A percentile compares a stretch with the other conserved stretches of the same genome.
Conservation (phyloP, 352 stramenopile species). For the Globisporangium nunn region DNA sequence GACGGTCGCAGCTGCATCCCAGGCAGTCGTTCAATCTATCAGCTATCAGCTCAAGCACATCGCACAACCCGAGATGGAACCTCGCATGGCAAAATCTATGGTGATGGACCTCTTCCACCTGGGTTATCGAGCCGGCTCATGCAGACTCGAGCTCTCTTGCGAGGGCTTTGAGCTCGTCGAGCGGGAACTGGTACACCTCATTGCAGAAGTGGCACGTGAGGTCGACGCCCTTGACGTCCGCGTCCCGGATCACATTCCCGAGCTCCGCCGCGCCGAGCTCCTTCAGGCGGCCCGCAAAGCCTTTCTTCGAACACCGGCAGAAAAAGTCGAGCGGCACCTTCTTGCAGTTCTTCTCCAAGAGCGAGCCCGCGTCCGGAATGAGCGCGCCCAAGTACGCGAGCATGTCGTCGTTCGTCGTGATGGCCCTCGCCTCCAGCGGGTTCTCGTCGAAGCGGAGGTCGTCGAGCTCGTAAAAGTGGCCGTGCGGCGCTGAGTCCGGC, state of each 20-base stretch:
- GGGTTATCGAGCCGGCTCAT: too few relatives aligned
- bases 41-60: too few relatives aligned
- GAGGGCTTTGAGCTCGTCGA: slow-evolving; percentile 32
- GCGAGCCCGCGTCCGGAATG: slow-evolving; percentile 49
- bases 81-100: too few relatives aligned
- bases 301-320: slow-evolving; percentile 76
- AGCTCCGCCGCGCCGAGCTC: slow-evolving; percentile 47
- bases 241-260: slow-evolving; percentile 38
- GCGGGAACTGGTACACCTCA: slow-evolving; percentile 60
- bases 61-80: too few relatives aligned
- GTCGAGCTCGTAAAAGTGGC: slow-evolving; percentile 53
- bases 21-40: too few relatives aligned
- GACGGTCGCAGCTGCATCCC: too few relatives aligned
- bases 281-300: slow-evolving; percentile 43
- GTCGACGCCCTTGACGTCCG: slow-evolving; percentile 45
- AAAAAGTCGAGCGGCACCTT: slow-evolving; percentile 74
- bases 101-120: too few relatives aligned
- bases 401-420: slow-evolving; percentile 50
- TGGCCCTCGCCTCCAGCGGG: slow-evolving; percentile 30
- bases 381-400: slow-evolving; percentile 70
- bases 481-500: slow-evolving; percentile 41
- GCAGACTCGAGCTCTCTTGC: slow-evolving; percentile 3
- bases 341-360: slow-evolving; percentile 48
- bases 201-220: slow-evolving; percentile 86
- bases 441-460: slow-evolving; percentile 56